phyloP scores from a whole-genome alignment of 805 yeast species.

The Metschnikowia lochheadii region DNA sequence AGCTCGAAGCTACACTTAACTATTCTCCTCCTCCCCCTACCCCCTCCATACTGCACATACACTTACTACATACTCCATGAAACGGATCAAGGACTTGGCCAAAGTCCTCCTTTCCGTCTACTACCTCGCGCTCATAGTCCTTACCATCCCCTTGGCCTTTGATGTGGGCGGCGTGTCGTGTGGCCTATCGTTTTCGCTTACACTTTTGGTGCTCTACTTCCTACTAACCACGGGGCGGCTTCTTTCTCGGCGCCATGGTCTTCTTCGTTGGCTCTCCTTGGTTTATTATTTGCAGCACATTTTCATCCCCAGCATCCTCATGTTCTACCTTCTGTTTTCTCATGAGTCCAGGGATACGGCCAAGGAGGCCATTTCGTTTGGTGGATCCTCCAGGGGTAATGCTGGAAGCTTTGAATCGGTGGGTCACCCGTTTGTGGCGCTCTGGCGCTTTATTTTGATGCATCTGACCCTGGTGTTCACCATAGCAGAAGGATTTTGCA shows the following conservation, averaged over 20 bases:
- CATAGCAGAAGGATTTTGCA: constrained; percentile 87
- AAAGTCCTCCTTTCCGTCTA: constrained; percentile 14
- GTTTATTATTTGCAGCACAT: constrained; percentile 80
- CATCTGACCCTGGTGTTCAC: constrained; percentile 90
- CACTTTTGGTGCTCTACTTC: constrained; percentile 56
- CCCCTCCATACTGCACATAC: too few species aligned
- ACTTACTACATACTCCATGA: constrained; percentile 5
- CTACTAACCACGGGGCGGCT: constrained; percentile 69
- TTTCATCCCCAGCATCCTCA: constrained; percentile 74
- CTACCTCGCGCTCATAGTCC: constrained; percentile 63
- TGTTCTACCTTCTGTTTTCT: constrained; percentile 46
- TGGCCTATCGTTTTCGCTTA: constrained; percentile 80
- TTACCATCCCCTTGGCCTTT: constrained; percentile 88
- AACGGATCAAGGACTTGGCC: constrained; percentile 10
- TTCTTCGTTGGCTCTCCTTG: constrained; percentile 43
- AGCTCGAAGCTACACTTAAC: not conserved
- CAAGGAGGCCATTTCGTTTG: not conserved
- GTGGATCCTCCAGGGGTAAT: not conserved
- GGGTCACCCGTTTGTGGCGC: constrained; percentile 13
- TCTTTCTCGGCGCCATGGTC: constrained; percentile 38
- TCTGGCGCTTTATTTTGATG: constrained; percentile 69
- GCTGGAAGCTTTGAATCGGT: not conserved
- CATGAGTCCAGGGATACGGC: constrained; percentile 12
- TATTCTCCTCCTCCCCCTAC: not conserved
- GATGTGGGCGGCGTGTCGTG: constrained; percentile 90